These are phyloP conservation scores for Colletotrichum ledebouriae DNA, from an alignment of 2,329 filamentous ascomycete species.

Conservation along the genomic window DNA sequence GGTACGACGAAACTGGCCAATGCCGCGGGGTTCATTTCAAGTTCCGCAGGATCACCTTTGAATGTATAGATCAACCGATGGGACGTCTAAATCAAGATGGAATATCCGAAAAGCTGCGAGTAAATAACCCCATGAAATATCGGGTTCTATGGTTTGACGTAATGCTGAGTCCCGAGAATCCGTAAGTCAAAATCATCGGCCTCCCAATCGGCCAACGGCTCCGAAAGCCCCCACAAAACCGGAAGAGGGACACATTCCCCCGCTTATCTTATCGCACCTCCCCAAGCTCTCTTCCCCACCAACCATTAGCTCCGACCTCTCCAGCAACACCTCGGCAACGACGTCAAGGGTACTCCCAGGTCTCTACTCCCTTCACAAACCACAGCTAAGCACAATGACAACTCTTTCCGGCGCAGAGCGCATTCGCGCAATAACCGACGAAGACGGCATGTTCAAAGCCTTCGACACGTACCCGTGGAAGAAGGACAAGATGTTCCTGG, in stretches of 20 bases:
- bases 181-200: neutral
- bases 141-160: too few relatives aligned
- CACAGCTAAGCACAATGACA: constrained; percentile 16
- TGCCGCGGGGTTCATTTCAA: too few relatives aligned
- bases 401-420: constrained; percentile 51
- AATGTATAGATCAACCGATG: too few relatives aligned
- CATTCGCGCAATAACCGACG: constrained; percentile 56
- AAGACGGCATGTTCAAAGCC: constrained; percentile 66
- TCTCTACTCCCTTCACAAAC: neutral
- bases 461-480: constrained; percentile 78
- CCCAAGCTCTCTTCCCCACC: constrained; percentile 18
- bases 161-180: too few relatives aligned
- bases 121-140: too few relatives aligned
- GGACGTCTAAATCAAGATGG: too few relatives aligned
- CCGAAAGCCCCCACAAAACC: constrained; percentile 14
- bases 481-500: constrained; percentile 77
- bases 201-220: neutral
- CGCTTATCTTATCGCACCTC: constrained; percentile 22
- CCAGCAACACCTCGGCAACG: constrained; percentile 30
- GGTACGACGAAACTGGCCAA: too few relatives aligned
- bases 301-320: constrained; percentile 4
- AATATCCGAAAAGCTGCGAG: too few relatives aligned
- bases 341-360: neutral
- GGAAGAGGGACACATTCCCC: constrained; percentile 12
- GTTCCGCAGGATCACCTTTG: too few relatives aligned